Evolutionary conservation across 2,329 filamentous ascomycete genomes (phyloP).

Genomic region (Escovopsis sp.): DNA sequence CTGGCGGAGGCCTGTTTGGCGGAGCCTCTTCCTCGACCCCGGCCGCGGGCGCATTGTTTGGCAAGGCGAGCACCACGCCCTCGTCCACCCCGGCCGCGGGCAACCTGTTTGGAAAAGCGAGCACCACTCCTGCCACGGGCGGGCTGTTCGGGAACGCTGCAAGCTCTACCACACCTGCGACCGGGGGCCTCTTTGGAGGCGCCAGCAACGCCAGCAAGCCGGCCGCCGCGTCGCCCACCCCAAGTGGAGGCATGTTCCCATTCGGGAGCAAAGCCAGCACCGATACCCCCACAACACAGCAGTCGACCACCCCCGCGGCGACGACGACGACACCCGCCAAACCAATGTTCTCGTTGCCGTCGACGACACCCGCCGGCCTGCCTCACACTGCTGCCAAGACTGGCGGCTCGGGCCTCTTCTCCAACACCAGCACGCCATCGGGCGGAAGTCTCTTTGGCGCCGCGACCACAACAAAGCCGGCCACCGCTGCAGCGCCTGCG

Average conservation of each 20-base stretch:
- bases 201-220: conserved; percentile 12
- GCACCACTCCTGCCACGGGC: conserved; percentile 8
- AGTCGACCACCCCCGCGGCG: conserved; percentile 5
- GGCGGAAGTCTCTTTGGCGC: conserved; percentile 14
- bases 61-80: conserved; percentile 8
- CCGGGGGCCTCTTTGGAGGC: conserved; percentile 11
- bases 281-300: conserved; percentile 5
- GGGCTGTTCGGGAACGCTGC: conserved; percentile 13
- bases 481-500: conserved; percentile 5
- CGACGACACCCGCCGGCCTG: conserved; percentile 41
- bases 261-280: conserved; percentile 8
- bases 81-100: conserved; percentile 14
- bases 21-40: conserved; percentile 14
- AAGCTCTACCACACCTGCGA: conserved; percentile 12
- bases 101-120: conserved; percentile 12
- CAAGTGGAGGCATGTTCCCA: conserved; percentile 8
- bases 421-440: conserved; percentile 5
- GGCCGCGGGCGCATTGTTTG: conserved; percentile 19
- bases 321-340: conserved; percentile 27
- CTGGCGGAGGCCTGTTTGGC: conserved; percentile 14
- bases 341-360: conserved; percentile 31
- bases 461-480: conserved; percentile 4
- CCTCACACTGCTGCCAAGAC: conserved; percentile 28
- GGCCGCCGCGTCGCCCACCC: conserved; percentile 2
- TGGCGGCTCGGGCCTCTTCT: conserved; percentile 5